A percentile compares a stretch with the other conserved stretches of the same genome.
phyloP scores from a whole-genome alignment of 2,329 filamentous ascomycete species.

The Curvularia lunata region DNA sequence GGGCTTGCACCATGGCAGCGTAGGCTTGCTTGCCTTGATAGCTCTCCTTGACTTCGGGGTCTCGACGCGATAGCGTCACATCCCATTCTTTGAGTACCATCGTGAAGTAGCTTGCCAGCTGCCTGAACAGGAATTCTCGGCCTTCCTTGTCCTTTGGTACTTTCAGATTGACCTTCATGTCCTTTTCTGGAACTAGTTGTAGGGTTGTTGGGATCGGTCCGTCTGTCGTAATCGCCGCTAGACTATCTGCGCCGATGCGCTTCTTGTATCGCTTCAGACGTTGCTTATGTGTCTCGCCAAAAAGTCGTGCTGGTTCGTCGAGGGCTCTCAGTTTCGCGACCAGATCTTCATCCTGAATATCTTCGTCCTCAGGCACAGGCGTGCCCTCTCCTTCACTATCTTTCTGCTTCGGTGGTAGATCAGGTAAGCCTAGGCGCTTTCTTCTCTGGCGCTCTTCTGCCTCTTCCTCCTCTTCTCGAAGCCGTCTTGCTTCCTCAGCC shows the following conservation, averaged over 20 bases:
- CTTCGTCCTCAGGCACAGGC: slow-evolving; percentile 58
- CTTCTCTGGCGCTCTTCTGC: slow-evolving; percentile 75
- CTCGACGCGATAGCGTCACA: slow-evolving; percentile 69
- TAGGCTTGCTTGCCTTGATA: slow-evolving; percentile 82
- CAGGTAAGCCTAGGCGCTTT: slow-evolving; percentile 80
- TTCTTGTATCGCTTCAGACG: slow-evolving; percentile 74
- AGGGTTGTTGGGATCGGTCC: slow-evolving; percentile 89
- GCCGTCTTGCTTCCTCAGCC: slow-evolving; percentile 76
- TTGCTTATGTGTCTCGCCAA: slow-evolving; percentile 78
- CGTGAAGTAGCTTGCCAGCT: slow-evolving; percentile 93
- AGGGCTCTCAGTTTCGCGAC: slow-evolving; percentile 70
- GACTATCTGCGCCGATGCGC: slow-evolving; percentile 56
- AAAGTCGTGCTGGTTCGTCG: slow-evolving; percentile 75
- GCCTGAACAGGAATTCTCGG: slow-evolving; percentile 77
- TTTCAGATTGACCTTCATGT: slow-evolving; percentile 78
- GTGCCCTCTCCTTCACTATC: slow-evolving; percentile 54
- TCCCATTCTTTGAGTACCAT: slow-evolving; percentile 94
- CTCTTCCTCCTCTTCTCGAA: slow-evolving; percentile 74
- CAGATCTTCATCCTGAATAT: slow-evolving; percentile 75
- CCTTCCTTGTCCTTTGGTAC: slow-evolving; percentile 69
- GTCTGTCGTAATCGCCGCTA: slow-evolving; percentile 61
- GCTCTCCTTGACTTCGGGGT: slow-evolving; percentile 68
- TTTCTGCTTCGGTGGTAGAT: slow-evolving; percentile 63
- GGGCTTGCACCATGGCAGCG: slow-evolving; percentile 83
- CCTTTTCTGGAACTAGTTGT: slow-evolving; percentile 77